Percentiles rank a stretch among this genome's conserved stretches.
phyloP scores from a whole-genome alignment of 2,329 filamentous ascomycete species.

The Aspergillus uvarum region DNA sequence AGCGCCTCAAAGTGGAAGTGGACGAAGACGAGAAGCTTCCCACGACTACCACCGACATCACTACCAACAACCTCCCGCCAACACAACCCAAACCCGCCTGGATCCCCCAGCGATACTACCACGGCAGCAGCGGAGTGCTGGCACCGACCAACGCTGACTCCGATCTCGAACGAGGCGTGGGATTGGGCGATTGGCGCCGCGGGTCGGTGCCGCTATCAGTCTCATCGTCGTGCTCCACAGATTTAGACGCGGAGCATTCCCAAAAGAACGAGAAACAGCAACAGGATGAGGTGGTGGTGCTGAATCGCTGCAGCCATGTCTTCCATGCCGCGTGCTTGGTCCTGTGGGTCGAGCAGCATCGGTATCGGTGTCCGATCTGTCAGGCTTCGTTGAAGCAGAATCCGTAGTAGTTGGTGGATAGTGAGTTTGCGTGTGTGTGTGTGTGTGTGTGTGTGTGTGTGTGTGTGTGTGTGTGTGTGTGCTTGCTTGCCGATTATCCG shows the following conservation, averaged over 20 bases:
- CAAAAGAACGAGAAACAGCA: background rate
- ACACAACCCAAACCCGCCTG: background rate
- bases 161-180: background rate
- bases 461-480: too few relatives aligned
- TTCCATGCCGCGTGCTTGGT: constrained; percentile 31
- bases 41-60: background rate
- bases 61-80: background rate
- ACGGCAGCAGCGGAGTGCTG: too few relatives aligned
- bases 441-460: too few relatives aligned
- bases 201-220: constrained; percentile 8
- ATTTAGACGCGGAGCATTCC: too few relatives aligned
- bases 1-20: background rate
- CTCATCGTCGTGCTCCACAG: background rate
- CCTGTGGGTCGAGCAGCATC: constrained; percentile 32
- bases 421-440: too few relatives aligned
- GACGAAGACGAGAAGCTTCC: background rate
- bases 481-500: too few relatives aligned
- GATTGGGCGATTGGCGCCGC: background rate
- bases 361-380: constrained; percentile 33
- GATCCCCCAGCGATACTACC: background rate
- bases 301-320: constrained; percentile 31
- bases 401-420: background rate
- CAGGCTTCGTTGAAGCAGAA: constrained; percentile 21
- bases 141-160: too few relatives aligned
- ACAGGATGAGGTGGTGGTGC: constrained; percentile 21